Evolutionary conservation across 2,329 filamentous ascomycete species (phyloP).

Genomic region (Paecilomyces formosus): DNA sequence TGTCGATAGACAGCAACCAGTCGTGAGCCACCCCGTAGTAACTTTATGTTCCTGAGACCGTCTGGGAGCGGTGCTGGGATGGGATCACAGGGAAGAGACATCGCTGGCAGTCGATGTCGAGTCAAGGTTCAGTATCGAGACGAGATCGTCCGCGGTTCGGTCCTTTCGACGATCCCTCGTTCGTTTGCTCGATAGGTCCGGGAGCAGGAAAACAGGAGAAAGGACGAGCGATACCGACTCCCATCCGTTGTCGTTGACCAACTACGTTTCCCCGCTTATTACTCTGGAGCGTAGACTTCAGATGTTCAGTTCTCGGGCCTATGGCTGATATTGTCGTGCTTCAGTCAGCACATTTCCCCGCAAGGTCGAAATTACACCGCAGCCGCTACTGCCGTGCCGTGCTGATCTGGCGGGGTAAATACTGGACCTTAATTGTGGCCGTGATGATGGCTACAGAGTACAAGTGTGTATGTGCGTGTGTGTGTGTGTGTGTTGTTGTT

Average conservation of each 20-base stretch:
- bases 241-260: no score
- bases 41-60: not conserved
- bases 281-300: no score
- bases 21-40: not conserved
- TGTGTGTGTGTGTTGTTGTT: no score
- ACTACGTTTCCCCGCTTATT: no score
- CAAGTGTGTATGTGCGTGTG: no score
- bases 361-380: not conserved
- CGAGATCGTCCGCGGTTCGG: not conserved
- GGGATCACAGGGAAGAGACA: not conserved
- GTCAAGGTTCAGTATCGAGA: not conserved
- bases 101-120: no score
- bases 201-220: no score
- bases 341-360: not conserved
- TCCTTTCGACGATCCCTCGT: not conserved
- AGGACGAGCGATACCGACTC: not conserved
- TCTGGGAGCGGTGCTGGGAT: not conserved
- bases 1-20: no score
- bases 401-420: not conserved
- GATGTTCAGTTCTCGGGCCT: no score
- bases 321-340: no score
- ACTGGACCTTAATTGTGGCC: not conserved
- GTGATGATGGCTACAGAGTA: not conserved
- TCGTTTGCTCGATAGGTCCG: no score
- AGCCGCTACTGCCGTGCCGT: not conserved